Percentiles rank a stretch among this genome's conserved stretches.
Evolutionary conservation across 2,329 filamentous ascomycete genomes (phyloP).

Genomic region (Exserohilum turcica): DNA sequence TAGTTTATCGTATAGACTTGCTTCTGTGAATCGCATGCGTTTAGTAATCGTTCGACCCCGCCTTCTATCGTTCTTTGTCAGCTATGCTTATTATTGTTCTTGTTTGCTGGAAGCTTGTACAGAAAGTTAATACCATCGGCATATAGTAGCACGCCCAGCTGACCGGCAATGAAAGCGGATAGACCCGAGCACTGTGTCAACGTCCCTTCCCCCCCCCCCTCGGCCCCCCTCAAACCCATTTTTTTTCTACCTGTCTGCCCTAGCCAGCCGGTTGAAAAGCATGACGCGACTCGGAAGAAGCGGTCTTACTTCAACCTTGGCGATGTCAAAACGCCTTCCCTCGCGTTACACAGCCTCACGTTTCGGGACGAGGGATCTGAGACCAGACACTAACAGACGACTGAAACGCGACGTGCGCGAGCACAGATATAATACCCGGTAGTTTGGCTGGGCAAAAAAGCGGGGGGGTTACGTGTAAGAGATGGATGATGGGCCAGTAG

Average conservation of each 20-base stretch:
- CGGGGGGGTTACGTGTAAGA: neutral
- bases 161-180: neutral
- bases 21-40: conserved; percentile 2
- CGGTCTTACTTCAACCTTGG: conserved; percentile 14
- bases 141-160: neutral
- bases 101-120: too few relatives aligned
- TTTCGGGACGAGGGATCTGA: conserved; percentile 20
- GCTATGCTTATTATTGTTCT: too few relatives aligned
- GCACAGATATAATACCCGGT: neutral
- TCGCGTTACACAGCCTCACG: conserved; percentile 13
- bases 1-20: conserved; percentile 8
- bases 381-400: conserved; percentile 18
- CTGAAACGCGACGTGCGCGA: conserved; percentile 30
- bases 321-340: conserved; percentile 7
- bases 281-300: neutral
- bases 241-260: neutral
- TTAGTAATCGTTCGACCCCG: neutral
- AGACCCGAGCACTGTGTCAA: too few relatives aligned
- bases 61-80: neutral
- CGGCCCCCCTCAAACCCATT: neutral
- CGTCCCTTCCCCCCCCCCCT: neutral
- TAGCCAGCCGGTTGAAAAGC: neutral
- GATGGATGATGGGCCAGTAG: neutral
- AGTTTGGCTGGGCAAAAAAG: neutral
- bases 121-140: neutral